A percentile compares a stretch with the other conserved stretches of the same genome.
These are phyloP conservation scores for Schwanniomyces etchellsii DNA, from an alignment of 1,139 yeast species.

Conservation along the genomic window DNA sequence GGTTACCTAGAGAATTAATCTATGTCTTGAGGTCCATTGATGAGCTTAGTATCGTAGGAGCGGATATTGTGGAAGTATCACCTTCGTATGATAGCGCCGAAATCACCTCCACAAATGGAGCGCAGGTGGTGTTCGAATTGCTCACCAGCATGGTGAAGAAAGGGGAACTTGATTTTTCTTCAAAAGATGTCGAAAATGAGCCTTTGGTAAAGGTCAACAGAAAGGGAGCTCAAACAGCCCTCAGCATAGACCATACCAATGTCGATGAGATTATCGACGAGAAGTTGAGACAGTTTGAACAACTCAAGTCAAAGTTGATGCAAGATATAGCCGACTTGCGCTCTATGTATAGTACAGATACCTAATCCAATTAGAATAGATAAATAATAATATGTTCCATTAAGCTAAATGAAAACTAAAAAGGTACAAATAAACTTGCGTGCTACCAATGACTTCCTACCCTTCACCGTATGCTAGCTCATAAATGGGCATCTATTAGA, in stretches of 20 bases:
- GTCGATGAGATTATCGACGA: background rate
- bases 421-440: too few relatives aligned
- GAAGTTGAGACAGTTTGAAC: background rate
- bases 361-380: background rate
- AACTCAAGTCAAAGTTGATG: background rate
- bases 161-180: slow-evolving; percentile 13
- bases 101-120: slow-evolving; percentile 69
- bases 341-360: too few relatives aligned
- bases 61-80: slow-evolving; percentile 73
- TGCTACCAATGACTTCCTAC: too few relatives aligned
- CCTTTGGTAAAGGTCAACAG: background rate
- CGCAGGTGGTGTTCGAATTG: slow-evolving; percentile 68
- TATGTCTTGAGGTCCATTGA: slow-evolving; percentile 56
- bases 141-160: slow-evolving; percentile 69
- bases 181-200: background rate
- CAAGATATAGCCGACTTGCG: background rate
- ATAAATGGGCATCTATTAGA: too few relatives aligned
- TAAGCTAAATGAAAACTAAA: too few relatives aligned
- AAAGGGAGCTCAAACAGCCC: background rate
- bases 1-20: slow-evolving; percentile 71
- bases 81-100: slow-evolving; percentile 73
- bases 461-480: too few relatives aligned
- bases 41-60: slow-evolving; percentile 61
- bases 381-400: background rate
- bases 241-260: too few relatives aligned